Evolutionary conservation across 306 rosid species (phyloP).

Genomic region (Abrus pulchellus): DNA sequence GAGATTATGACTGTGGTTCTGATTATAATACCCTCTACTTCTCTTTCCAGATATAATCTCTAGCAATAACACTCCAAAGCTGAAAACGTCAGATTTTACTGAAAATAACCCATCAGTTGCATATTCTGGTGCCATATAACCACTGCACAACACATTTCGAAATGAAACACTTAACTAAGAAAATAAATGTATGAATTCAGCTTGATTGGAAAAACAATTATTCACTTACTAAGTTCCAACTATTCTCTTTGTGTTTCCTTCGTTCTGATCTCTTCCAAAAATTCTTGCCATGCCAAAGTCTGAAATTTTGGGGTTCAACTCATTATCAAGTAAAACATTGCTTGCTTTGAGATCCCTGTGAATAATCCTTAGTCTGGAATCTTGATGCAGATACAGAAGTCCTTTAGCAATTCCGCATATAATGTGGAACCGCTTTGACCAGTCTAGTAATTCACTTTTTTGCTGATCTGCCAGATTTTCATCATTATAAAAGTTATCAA

Average conservation of each 20-base stretch:
- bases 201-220: not conserved
- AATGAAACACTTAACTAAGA: slow-evolving; percentile 1
- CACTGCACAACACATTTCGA: slow-evolving; percentile 44
- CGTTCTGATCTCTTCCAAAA: slow-evolving; percentile 66
- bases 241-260: slow-evolving; percentile 72
- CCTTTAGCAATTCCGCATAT: slow-evolving; percentile 66
- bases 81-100: slow-evolving; percentile 57
- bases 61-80: slow-evolving; percentile 62
- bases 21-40: slow-evolving; percentile 64
- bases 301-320: slow-evolving; percentile 73
- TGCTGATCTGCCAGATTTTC: slow-evolving; percentile 50
- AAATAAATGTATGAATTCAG: not conserved
- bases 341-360: slow-evolving; percentile 77
- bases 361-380: slow-evolving; percentile 67
- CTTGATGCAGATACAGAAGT: slow-evolving; percentile 73
- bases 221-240: slow-evolving; percentile 75
- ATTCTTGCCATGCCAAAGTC: slow-evolving; percentile 79
- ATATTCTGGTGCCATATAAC: slow-evolving; percentile 83
- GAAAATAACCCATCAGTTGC: slow-evolving; percentile 69
- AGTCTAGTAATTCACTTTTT: slow-evolving; percentile 49
- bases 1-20: slow-evolving; percentile 57
- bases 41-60: slow-evolving; percentile 67
- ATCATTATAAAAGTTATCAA: not conserved
- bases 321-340: slow-evolving; percentile 69
- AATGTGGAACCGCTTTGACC: slow-evolving; percentile 66